Percentiles rank a stretch among this genome's conserved stretches.
Evolutionary conservation across 441 rosid species (phyloP).

Genomic region (Bruguiera hainesii): DNA sequence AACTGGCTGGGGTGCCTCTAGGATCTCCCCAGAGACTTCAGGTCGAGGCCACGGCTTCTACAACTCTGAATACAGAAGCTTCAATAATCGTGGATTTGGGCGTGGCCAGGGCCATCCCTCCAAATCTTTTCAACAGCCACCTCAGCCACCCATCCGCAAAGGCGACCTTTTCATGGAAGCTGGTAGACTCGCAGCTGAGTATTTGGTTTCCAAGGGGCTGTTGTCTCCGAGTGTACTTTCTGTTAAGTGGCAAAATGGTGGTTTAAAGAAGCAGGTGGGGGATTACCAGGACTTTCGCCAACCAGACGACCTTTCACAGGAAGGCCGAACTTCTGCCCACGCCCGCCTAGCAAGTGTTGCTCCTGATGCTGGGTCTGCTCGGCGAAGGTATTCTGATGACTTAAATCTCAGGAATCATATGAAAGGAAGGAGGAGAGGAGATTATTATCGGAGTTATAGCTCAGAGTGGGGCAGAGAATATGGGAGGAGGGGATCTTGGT

Average conservation of each 20-base stretch:
- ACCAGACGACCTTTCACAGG: conserved; percentile 52
- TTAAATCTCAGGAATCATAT: conserved; percentile 44
- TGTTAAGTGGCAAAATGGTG: conserved; percentile 74
- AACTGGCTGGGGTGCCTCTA: conserved; percentile 54
- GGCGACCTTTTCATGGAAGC: conserved; percentile 78
- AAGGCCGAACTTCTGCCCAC: conserved; percentile 49
- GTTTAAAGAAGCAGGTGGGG: conserved; percentile 49
- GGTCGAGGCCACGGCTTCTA: conserved; percentile 78
- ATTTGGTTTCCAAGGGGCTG: conserved; percentile 80
- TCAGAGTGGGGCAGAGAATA: conserved; percentile 66
- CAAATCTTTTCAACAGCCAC: conserved; percentile 52
- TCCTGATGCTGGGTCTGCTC: conserved; percentile 42
- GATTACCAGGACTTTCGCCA: conserved; percentile 62
- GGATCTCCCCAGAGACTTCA: conserved; percentile 69
- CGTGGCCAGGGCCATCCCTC: conserved; percentile 70
- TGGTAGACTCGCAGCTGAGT: conserved; percentile 90
- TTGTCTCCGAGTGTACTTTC: conserved; percentile 55
- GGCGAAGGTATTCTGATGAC: conserved; percentile 66
- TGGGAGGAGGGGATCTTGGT: conserved; percentile 70
- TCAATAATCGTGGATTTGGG: conserved; percentile 65
- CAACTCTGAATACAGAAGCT: conserved; percentile 65
- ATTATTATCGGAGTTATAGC: conserved; percentile 42
- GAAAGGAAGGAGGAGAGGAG: conserved; percentile 69
- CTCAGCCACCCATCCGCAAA: conserved; percentile 48
- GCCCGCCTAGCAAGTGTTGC: conserved; percentile 41